Evolutionary conservation across 139 green algal genomes (phyloP), one percentile per base, ranked within the genome.

Genomic region (Chlamydomonas sp.): DNA sequence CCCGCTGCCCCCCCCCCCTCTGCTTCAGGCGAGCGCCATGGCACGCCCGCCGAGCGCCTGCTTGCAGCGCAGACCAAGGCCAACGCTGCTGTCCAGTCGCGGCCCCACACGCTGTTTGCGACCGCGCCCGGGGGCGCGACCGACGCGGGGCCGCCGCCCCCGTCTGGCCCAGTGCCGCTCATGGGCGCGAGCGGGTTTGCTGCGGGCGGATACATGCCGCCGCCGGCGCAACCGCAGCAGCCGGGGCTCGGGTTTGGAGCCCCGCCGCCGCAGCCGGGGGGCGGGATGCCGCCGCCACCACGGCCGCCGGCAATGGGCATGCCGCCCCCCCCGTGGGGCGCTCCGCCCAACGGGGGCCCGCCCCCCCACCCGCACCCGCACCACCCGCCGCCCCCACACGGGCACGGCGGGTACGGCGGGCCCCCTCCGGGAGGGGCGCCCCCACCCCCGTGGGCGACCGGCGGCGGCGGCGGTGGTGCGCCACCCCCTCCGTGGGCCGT

Each of bases 21-120:
- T n/a, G n/a, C n/a, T 47, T 48, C 77, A 86, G 82, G 94, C 5
- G 95, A 98, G 81, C 85, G 95, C 13, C 95, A 99, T 74, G 95
- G 95, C 66, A 96, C 91, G 4, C 89, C 90, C 0, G 90, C 92
- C 3, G 93, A 98, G 83, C 79, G 93, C 1, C 67, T 96, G 79
- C 79, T 98, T 54, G 93, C 93, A n/a, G 89, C 88, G 20, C 88
- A 96, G 77, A 75, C 83, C 35, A 76, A 83, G 24, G 72, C 78
- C 5, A 83, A 86, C 30, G 29, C 65, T 33, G 79, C 78, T 28
- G 50, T 67, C 26, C 71, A 86, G 64, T 89, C 64, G 65, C 79
- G 88, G 26, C 92, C 91, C 5, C 84, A 97, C 85, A 95, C 87
- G 20, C 67, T 96, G 59, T 97, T 97, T 75, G 90, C 91, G 30